phyloP scores from a whole-genome alignment of 768 basidiomycete species.

The Boletus rufocinnamomeus region DNA sequence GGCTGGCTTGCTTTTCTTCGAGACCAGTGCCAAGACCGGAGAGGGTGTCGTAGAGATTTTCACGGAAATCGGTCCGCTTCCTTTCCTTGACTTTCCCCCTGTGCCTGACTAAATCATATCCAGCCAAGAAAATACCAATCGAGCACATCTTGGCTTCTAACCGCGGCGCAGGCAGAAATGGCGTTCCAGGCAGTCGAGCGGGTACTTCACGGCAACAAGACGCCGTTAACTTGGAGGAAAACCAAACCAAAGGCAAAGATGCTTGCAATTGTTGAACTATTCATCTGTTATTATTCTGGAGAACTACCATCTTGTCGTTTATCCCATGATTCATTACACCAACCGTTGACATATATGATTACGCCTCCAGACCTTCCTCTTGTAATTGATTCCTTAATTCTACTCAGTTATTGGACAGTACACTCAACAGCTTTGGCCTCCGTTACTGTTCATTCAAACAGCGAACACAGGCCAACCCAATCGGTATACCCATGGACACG shows the following conservation, averaged over 20 bases:
- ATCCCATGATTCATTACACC: slow-evolving; percentile 23
- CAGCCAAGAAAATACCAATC: slow-evolving; percentile 87
- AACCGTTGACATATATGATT: slow-evolving; percentile 29
- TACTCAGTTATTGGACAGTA: slow-evolving; percentile 17
- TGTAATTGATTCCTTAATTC: slow-evolving; percentile 35
- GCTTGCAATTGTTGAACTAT: slow-evolving; percentile 75
- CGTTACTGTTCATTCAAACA: background rate
- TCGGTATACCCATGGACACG: background rate
- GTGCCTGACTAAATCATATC: background rate
- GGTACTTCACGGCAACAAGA: slow-evolving; percentile 52
- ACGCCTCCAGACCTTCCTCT: slow-evolving; percentile 18
- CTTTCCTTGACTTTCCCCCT: background rate
- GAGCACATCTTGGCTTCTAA: slow-evolving; percentile 91
- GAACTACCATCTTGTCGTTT: slow-evolving; percentile 21
- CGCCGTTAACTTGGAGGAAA: slow-evolving; percentile 71
- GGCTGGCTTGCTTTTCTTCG: slow-evolving; percentile 93
- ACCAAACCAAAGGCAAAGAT: slow-evolving; percentile 65
- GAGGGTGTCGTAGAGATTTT: slow-evolving; percentile 96
- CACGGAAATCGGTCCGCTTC: slow-evolving; percentile 87
- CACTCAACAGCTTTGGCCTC: background rate
- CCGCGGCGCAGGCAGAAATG: slow-evolving; percentile 63
- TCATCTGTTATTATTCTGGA: slow-evolving; percentile 17
- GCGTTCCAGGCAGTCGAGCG: slow-evolving; percentile 52
- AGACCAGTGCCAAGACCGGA: slow-evolving; percentile 97
- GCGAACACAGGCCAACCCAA: background rate